A percentile compares a stretch with the other conserved stretches of the same genome.
phyloP scores from a whole-genome alignment of 345 rosid genomes.

The Eucalyptus erythrocorys region DNA sequence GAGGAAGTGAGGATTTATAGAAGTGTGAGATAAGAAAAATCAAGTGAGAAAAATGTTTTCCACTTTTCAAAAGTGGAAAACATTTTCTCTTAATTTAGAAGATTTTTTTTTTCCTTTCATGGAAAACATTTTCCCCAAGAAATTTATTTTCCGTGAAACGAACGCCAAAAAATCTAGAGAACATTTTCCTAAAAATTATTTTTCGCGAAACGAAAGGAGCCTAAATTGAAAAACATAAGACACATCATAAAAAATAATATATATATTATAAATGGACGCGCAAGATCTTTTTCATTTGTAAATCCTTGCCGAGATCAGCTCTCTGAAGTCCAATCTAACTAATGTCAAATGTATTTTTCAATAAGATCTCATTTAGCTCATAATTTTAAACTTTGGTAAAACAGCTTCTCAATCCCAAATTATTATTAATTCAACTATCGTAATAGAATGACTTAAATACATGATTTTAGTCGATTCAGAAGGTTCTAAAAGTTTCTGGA shows the following conservation, averaged over 20 bases:
- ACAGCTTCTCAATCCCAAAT: neutral
- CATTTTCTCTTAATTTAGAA: no score
- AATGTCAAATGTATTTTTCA: neutral
- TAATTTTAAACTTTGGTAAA: neutral
- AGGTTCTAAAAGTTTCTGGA: neutral
- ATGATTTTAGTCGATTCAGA: neutral
- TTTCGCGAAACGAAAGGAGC: accelerated
- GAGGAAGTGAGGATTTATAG: no score
- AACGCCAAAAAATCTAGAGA: no score
- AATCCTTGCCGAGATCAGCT: neutral
- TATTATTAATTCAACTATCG: neutral
- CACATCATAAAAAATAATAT: neutral
- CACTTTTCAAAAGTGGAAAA: no score
- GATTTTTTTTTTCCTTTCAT: no score
- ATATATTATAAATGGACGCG: neutral
- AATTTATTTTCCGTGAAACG: accelerated
- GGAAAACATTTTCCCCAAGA: no score
- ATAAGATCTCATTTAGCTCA: neutral
- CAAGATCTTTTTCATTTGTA: neutral
- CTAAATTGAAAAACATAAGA: neutral
- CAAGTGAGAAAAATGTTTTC: no score
- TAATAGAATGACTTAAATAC: neutral
- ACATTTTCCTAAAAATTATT: accelerated
- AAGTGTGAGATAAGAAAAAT: no score
- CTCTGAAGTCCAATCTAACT: neutral